These are phyloP conservation scores for Arabidopsis thaliana DNA, from an alignment of 345 rosid species.

Conservation along the genomic window DNA sequence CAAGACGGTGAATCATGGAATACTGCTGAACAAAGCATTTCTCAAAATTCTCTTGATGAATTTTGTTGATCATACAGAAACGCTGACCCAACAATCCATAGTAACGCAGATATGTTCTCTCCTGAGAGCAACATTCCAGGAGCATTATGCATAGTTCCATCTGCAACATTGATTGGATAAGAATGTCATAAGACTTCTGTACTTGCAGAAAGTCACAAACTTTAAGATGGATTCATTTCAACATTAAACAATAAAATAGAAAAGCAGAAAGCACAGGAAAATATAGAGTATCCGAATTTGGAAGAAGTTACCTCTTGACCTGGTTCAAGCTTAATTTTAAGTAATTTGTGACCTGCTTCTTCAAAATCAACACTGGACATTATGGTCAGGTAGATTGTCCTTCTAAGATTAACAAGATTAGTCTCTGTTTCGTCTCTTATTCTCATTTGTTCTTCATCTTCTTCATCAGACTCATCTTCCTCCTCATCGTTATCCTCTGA, in stretches of 20 bases:
- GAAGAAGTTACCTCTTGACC: slow-evolving; percentile 85
- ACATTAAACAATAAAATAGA: slow-evolving; percentile 4
- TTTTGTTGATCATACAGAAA: slow-evolving; percentile 93
- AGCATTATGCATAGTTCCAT: slow-evolving; percentile 96
- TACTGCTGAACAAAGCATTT: slow-evolving; percentile 91
- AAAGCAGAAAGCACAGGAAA: neutral
- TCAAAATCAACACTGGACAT: slow-evolving; percentile 99
- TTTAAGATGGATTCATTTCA: neutral
- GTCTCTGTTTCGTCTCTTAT: slow-evolving; percentile 96
- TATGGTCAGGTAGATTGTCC: slow-evolving; percentile 93
- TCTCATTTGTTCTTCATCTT: slow-evolving; percentile 75
- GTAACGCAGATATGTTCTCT: slow-evolving; percentile 92
- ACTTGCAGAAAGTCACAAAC: slow-evolving; percentile 7
- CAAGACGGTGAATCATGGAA: slow-evolving; percentile 94
- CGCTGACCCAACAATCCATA: slow-evolving; percentile 93
- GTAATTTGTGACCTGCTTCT: slow-evolving; percentile 95
- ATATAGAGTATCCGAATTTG: slow-evolving; percentile 6
- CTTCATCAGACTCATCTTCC: slow-evolving; percentile 65
- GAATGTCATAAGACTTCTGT: slow-evolving; percentile 9
- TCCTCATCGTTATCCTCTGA: slow-evolving; percentile 65
- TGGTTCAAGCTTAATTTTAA: slow-evolving; percentile 93
- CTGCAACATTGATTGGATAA: slow-evolving; percentile 51
- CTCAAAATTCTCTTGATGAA: slow-evolving; percentile 89
- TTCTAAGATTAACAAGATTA: slow-evolving; percentile 91
- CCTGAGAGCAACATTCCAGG: slow-evolving; percentile 93